Evolutionary conservation across 306 rosid species (phyloP).

Genomic region (Ceratonia siliqua): DNA sequence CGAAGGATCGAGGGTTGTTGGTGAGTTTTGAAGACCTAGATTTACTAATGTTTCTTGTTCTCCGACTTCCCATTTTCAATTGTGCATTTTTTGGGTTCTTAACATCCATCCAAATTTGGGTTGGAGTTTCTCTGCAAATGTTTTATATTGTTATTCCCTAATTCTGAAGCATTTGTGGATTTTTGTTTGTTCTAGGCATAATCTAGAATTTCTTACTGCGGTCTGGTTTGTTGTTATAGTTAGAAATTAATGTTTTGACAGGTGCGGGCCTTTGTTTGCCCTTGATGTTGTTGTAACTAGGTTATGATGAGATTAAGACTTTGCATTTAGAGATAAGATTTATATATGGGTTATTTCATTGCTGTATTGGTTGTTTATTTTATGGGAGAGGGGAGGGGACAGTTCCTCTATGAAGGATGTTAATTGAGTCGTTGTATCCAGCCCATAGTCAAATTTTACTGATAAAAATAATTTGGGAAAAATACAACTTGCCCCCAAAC

Average conservation of each 20-base stretch:
- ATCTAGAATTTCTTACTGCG: not conserved
- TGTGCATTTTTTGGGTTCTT: not conserved
- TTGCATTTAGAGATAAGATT: not conserved
- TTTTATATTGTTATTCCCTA: not conserved
- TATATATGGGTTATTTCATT: not conserved
- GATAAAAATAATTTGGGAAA: too few species aligned
- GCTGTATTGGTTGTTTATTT: too few species aligned
- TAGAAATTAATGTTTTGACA: not conserved
- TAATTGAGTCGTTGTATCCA: not conserved
- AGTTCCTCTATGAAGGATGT: too few species aligned
- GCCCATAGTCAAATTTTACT: not conserved
- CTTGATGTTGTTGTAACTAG: not conserved
- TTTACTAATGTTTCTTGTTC: not conserved
- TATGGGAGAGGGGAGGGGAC: too few species aligned
- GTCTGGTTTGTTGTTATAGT: not conserved
- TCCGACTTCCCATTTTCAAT: not conserved
- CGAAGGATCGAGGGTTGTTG: conserved; percentile 67
- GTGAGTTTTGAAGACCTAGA: conserved; percentile 38
- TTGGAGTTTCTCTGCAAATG: not conserved
- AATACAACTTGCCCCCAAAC: too few species aligned
- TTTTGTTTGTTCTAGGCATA: not conserved
- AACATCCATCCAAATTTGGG: not conserved
- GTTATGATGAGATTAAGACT: not conserved
- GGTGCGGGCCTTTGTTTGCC: not conserved
- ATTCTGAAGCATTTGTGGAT: not conserved